A percentile compares a stretch with the other conserved stretches of the same genome.
Conservation (phyloP, 1,139 yeast species). For the Saccharomyces hybrid region DNA sequence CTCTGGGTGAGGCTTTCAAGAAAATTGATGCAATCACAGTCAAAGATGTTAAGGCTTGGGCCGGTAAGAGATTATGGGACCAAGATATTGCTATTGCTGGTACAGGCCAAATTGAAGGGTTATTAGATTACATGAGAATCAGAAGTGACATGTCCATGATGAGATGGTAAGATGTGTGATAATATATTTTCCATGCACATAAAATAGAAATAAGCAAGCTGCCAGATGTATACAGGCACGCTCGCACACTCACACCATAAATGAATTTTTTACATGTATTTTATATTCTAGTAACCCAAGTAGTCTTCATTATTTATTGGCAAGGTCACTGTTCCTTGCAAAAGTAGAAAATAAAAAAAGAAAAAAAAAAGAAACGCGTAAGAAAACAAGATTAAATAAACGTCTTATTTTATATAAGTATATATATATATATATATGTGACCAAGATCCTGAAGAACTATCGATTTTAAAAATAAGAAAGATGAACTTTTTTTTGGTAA, state of each 20-base stretch:
- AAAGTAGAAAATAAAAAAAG: not conserved
- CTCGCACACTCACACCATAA: not conserved
- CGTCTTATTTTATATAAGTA: not conserved
- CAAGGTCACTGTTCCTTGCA: not conserved
- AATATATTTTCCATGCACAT: conserved; percentile 5
- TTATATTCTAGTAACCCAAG: not conserved
- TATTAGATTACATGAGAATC: conserved; percentile 74
- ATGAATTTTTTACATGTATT: not conserved
- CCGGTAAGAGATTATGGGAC: conserved; percentile 68
- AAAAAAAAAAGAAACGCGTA: not conserved
- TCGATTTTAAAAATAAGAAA: not conserved
- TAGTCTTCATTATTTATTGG: not conserved
- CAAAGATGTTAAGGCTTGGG: conserved; percentile 62
- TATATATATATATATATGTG: not conserved
- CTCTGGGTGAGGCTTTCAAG: conserved; percentile 46
- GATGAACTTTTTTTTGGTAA: not conserved
- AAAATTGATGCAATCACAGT: conserved; percentile 57
- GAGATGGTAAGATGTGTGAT: conserved; percentile 47
- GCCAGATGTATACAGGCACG: not conserved
- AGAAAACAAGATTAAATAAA: not conserved
- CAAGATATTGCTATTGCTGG: conserved; percentile 76
- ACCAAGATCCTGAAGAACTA: not conserved
- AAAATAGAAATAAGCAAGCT: not conserved
- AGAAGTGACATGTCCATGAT: conserved; percentile 84
- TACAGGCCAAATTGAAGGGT: conserved; percentile 76